Percentiles rank a stretch among this genome's conserved stretches.
These are phyloP conservation scores for Linnemannia zychae DNA, from an alignment of 192 early-diverging fungal species.

Conservation along the genomic window DNA sequence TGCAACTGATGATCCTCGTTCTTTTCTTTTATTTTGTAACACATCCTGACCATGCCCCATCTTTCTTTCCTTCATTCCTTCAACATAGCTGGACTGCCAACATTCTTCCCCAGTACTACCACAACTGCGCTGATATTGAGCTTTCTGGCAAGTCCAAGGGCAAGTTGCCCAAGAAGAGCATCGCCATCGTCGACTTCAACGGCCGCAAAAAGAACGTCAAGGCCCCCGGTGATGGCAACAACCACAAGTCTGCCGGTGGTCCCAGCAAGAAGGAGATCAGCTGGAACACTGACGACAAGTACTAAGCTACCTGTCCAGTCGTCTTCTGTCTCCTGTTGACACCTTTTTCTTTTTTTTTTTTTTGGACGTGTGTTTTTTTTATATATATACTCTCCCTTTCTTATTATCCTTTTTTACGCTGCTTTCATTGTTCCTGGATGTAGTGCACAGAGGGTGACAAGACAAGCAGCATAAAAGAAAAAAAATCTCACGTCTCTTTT, in stretches of 20 bases:
- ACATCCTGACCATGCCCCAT: background rate
- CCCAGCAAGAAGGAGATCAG: constrained; percentile 39
- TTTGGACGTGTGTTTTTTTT: background rate
- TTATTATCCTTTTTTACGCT: background rate
- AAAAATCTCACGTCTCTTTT: background rate
- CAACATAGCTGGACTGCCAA: constrained; percentile 71
- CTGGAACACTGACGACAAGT: constrained; percentile 36
- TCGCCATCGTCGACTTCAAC: constrained; percentile 40
- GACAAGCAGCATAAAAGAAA: background rate
- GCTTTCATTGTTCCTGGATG: constrained; percentile 3
- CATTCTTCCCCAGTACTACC: constrained; percentile 83
- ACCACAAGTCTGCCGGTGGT: constrained; percentile 31
- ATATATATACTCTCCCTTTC: background rate
- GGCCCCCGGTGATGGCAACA: constrained; percentile 36
- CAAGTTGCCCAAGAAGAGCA: constrained; percentile 33
- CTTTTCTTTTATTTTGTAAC: background rate
- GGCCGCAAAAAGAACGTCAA: constrained; percentile 29
- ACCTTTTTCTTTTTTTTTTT: background rate
- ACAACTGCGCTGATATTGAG: constrained; percentile 80
- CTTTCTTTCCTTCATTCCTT: background rate
- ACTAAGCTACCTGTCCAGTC: background rate
- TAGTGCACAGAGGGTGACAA: background rate
- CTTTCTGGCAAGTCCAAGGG: constrained; percentile 58
- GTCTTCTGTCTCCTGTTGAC: background rate
- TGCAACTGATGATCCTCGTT: background rate